These are phyloP conservation scores for Lentinula boryana DNA, from an alignment of 768 basidiomycete genomes.

Conservation along the genomic window DNA sequence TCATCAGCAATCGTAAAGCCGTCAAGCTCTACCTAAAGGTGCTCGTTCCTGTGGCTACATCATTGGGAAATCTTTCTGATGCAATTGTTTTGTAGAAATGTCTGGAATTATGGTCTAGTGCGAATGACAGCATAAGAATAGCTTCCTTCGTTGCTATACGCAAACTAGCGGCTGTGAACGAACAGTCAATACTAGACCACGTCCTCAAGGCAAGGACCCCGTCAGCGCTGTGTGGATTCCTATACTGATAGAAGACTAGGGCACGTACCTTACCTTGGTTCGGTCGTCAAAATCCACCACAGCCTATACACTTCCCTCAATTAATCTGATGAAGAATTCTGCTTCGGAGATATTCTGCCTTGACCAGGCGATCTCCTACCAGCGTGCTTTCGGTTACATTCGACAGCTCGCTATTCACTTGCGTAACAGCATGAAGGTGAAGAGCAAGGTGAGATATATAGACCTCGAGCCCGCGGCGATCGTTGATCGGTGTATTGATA, in stretches of 20 bases:
- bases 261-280: constrained; percentile 83
- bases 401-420: constrained; percentile 92
- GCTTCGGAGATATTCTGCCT: constrained; percentile 88
- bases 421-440: constrained; percentile 84
- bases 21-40: constrained; percentile 88
- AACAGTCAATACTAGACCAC: constrained; percentile 76
- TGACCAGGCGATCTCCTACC: constrained; percentile 71
- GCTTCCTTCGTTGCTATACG: constrained; percentile 82
- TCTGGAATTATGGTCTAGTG: constrained; percentile 77
- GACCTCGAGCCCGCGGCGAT: not conserved
- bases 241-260: constrained; percentile 38
- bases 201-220: constrained; percentile 68
- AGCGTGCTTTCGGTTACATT: constrained; percentile 94
- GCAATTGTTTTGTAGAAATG: constrained; percentile 49
- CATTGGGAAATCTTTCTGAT: constrained; percentile 1
- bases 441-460: constrained; percentile 57
- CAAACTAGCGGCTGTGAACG: constrained; percentile 68
- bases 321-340: constrained; percentile 97
- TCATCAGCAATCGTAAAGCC: constrained; percentile 77
- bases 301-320: constrained; percentile 79
- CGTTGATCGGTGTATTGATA: not conserved
- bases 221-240: not conserved
- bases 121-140: constrained; percentile 76
- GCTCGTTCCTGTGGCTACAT: not conserved
- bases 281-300: constrained; percentile 83